Percentiles rank a stretch among this genome's conserved stretches.
Evolutionary conservation across 306 rosid genomes (phyloP).

Genomic region (Castanospermum australe): DNA sequence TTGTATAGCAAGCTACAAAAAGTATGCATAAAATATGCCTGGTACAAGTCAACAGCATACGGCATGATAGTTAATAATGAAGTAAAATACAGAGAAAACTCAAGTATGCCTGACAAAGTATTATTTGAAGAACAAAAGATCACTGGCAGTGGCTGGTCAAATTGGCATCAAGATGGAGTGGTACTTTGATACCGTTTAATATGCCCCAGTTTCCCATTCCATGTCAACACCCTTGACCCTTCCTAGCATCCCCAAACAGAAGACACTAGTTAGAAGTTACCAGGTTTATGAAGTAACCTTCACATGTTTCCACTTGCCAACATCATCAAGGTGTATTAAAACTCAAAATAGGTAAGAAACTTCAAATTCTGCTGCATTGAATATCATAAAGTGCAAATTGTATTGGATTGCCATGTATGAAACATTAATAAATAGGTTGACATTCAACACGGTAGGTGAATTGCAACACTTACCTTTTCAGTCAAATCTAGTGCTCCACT

Average conservation of each 20-base stretch:
- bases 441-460: constrained; percentile 7
- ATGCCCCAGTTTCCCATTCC: neutral
- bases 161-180: neutral
- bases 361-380: constrained; percentile 19
- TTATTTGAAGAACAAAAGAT: neutral
- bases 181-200: neutral
- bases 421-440: constrained; percentile 13
- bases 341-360: constrained; percentile 18
- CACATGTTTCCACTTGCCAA: constrained; percentile 6
- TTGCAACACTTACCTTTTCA: constrained; percentile 64
- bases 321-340: constrained; percentile 8
- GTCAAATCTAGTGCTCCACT: constrained; percentile 98
- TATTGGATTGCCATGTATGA: constrained; percentile 1
- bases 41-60: neutral
- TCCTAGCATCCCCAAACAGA: neutral
- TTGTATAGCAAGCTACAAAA: constrained; percentile 5
- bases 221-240: neutral
- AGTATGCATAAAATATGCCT: neutral
- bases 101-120: neutral
- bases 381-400: constrained; percentile 13
- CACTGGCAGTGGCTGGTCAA: neutral
- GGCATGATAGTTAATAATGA: constrained; percentile 5
- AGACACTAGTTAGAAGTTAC: neutral
- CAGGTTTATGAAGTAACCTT: constrained; percentile 1
- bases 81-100: constrained; percentile 10